Percentiles rank a stretch among this genome's conserved stretches.
Conservation (phyloP, 2,329 filamentous ascomycete genomes). For the Fusarium pilosicola region DNA sequence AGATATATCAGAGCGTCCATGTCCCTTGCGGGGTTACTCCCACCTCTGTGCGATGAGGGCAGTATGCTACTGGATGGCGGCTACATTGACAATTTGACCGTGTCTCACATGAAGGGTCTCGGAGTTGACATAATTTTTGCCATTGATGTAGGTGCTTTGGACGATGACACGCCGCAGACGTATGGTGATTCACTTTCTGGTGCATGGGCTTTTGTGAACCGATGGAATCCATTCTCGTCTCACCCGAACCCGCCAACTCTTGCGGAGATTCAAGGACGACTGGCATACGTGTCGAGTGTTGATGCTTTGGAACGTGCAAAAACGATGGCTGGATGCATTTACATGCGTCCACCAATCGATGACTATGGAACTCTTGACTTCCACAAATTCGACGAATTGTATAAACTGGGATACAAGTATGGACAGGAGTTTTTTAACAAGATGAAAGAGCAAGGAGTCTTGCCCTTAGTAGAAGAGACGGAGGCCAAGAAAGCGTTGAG, state of each 20-base stretch:
- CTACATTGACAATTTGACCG: conserved; percentile 96
- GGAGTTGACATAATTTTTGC: conserved; percentile 96
- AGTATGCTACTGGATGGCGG: conserved; percentile 96
- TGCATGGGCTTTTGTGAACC: conserved; percentile 92
- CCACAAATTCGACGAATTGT: conserved; percentile 97
- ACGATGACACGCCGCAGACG: conserved; percentile 89
- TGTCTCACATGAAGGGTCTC: conserved; percentile 95
- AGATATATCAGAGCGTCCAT: conserved; percentile 96
- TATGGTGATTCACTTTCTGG: conserved; percentile 96
- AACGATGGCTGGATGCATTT: conserved; percentile 87
- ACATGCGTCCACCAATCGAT: conserved; percentile 96
- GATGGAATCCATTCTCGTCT: conserved; percentile 94
- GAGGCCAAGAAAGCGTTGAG: conserved; percentile 81
- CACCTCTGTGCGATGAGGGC: conserved; percentile 94
- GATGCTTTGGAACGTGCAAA: conserved; percentile 96
- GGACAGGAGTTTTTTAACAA: conserved; percentile 82
- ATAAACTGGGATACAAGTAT: conserved; percentile 86
- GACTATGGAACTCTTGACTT: conserved; percentile 95
- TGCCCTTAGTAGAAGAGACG: conserved; percentile 76
- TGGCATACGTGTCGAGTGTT: conserved; percentile 94
- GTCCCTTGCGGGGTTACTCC: conserved; percentile 91
- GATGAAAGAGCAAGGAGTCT: conserved; percentile 79
- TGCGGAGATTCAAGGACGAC: conserved; percentile 92
- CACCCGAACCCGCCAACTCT: conserved; percentile 93
- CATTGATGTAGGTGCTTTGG: conserved; percentile 90